A percentile compares a stretch with the other conserved stretches of the same genome.
These are phyloP conservation scores for Neurospora sp. DNA, from an alignment of 495 filamentous ascomycete species.

Conservation along the genomic window DNA sequence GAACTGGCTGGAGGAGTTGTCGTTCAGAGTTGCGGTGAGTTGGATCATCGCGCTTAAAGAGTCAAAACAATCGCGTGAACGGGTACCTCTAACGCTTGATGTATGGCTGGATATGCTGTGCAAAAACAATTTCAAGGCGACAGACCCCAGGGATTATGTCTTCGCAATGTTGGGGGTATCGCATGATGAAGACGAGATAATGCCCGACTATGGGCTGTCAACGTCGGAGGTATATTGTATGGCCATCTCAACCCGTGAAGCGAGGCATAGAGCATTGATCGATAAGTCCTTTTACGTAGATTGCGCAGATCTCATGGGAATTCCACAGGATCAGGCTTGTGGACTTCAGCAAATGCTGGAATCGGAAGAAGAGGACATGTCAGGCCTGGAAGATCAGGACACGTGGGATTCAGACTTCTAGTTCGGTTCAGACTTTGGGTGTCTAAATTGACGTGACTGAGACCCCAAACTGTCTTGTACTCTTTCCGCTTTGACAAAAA, in stretches of 20 bases:
- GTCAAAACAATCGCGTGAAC: too few species aligned
- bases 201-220: background rate
- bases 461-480: background rate
- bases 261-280: background rate
- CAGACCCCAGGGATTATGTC: background rate
- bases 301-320: background rate
- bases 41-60: too few species aligned
- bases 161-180: background rate
- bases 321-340: background rate
- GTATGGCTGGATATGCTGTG: background rate
- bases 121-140: background rate
- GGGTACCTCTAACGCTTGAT: background rate
- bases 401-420: too few species aligned
- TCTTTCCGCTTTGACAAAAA: background rate
- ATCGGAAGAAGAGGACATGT: too few species aligned
- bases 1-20: background rate
- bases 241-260: background rate
- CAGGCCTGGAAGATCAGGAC: too few species aligned
- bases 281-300: background rate
- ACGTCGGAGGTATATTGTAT: background rate
- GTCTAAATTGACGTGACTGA: background rate
- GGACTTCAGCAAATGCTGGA: too few species aligned
- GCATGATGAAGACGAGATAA: rapidly evolving
- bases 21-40: too few species aligned
- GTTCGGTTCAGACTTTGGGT: too few species aligned